Percentiles rank a stretch among this genome's conserved stretches.
Conservation (phyloP, 2,329 filamentous ascomycete genomes). For the Tolypocladium paradoxum region DNA sequence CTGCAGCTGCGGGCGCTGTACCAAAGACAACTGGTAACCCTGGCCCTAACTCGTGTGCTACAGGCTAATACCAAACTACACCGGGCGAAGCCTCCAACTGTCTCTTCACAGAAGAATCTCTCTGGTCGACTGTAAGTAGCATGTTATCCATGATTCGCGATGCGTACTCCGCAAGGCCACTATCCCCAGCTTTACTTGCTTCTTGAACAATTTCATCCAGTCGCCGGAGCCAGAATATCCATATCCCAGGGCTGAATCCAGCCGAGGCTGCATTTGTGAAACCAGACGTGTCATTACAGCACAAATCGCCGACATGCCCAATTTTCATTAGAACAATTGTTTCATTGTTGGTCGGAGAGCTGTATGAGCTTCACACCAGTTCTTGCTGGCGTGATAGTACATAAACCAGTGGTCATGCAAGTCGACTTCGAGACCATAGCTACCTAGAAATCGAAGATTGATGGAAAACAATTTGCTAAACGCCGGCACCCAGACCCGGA, state of each 20-base stretch:
- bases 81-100: neutral
- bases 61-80: neutral
- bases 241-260: neutral
- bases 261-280: neutral
- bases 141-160: neutral
- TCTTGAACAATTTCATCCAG: neutral
- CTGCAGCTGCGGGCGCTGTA: too few relatives aligned
- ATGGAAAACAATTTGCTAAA: neutral
- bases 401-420: neutral
- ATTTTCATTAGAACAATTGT: neutral
- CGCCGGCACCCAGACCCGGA: neutral
- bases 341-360: neutral
- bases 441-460: neutral
- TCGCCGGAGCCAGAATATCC: neutral
- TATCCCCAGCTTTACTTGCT: neutral
- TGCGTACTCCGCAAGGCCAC: neutral
- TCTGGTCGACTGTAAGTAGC: neutral
- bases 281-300: neutral
- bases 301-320: neutral
- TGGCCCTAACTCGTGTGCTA: neutral
- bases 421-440: neutral
- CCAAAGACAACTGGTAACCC: too few relatives aligned
- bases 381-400: neutral
- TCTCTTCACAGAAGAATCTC: neutral
- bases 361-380: neutral